These are phyloP conservation scores for Chrysoporthe deuterocubensis DNA, from an alignment of 2,329 filamentous ascomycete species.

Conservation along the genomic window DNA sequence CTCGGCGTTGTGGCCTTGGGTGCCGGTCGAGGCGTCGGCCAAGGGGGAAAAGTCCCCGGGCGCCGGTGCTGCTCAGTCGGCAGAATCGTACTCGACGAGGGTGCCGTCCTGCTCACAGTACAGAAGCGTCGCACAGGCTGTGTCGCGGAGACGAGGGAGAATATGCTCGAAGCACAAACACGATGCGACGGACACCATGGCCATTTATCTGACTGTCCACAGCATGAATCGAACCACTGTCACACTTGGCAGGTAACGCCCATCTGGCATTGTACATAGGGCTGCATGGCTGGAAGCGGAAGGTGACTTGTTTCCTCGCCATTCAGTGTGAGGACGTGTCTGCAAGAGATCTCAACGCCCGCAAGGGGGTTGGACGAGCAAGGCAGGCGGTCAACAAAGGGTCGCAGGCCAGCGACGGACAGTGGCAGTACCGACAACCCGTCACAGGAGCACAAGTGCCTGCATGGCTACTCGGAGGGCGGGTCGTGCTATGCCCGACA, in stretches of 20 bases:
- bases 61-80: slow-evolving; percentile 7
- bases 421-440: slow-evolving; percentile 14
- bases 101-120: background rate
- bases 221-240: slow-evolving; percentile 6
- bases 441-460: background rate
- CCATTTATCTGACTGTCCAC: background rate
- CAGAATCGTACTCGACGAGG: slow-evolving; percentile 7
- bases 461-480: slow-evolving; percentile 10
- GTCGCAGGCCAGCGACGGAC: slow-evolving; percentile 7
- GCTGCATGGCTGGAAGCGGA: slow-evolving; percentile 24
- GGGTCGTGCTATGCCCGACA: slow-evolving; percentile 16
- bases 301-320: slow-evolving; percentile 12
- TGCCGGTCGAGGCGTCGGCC: slow-evolving; percentile 16
- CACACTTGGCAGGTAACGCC: slow-evolving; percentile 12
- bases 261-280: slow-evolving; percentile 11
- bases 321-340: background rate
- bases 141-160: background rate
- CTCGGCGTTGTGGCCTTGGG: slow-evolving; percentile 9
- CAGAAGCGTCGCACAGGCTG: background rate
- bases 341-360: background rate
- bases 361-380: background rate
- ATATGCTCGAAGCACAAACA: background rate
- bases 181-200: background rate
- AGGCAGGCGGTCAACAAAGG: slow-evolving; percentile 16
- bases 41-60: slow-evolving; percentile 17